Base-by-base conservation (phyloP, 1,284 basidiomycete genomes). In the Cutaneotrichosporon spelunceum region DNA sequence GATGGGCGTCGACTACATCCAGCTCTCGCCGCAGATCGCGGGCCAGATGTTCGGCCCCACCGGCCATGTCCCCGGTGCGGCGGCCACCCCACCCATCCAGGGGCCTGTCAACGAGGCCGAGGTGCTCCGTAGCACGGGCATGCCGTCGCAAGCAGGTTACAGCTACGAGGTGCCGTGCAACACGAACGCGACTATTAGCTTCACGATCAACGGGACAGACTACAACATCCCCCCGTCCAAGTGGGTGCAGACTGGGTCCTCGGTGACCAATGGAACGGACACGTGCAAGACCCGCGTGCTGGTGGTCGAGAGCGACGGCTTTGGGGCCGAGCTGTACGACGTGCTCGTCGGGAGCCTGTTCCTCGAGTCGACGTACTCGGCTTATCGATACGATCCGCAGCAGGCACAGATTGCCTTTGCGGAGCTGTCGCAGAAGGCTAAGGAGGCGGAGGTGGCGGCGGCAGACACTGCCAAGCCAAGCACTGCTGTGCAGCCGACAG, bases 371-470 rank as follows among this genome's bases (percentile, higher is more conserved):
- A 19, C 39, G 13, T 53, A 53, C 34, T 39, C 52, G 13, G 52
- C 52, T 9, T 39, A 26, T 34, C 34, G 34, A 9, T 26, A 36
- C 23, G 52, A 53, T 14, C 11, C 21, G 8, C 1, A 3, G 4
- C 33, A 39, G 33, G 34, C 52, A 5, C 52, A 53, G 33, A 53
- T 53, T 21, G 52, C 34, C 24, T 53, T 53, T n/a, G 52, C 52
- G 6, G 34, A 53, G 52, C 52, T 53, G 5, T 36, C 52, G 19
- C 34, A 53, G 34, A 26, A 34, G 30, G 50, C 50, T 30, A 49
- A 49, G 14, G 19, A 16, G 23, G 34, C 6, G 6, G n/a, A n/a
- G n/a, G n/a, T n/a, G n/a, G n/a, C n/a, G n/a, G n/a, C n/a, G n/a
- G n/a, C n/a, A n/a, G 44, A 23, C 44, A 7, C 19, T 26, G 23